Conservation (phyloP, 139 green algal genomes). For the Gonium pectorale region DNA sequence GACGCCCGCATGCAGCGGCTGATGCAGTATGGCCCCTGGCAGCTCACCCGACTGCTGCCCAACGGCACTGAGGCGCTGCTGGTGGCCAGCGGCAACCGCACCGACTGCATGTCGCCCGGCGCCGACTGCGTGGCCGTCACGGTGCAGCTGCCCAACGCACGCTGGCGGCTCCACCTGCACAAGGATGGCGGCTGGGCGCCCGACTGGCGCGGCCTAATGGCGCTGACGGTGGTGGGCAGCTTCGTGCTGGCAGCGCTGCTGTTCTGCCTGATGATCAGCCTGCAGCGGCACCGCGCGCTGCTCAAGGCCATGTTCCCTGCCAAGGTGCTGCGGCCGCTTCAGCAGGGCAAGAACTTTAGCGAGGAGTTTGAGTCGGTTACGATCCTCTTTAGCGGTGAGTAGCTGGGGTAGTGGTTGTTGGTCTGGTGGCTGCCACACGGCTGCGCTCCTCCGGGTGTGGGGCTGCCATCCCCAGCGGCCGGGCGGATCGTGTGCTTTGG, state of each 20-base stretch:
- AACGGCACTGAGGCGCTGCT: no score
- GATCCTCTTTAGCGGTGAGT: no score
- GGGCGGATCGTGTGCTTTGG: no score
- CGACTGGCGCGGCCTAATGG: neutral
- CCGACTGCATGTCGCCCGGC: no score
- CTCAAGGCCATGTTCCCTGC: neutral
- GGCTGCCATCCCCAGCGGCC: no score
- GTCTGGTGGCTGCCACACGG: no score
- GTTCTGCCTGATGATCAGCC: neutral
- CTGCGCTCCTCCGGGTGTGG: no score
- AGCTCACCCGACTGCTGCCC: no score
- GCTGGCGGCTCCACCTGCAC: neutral
- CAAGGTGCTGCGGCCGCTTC: neutral
- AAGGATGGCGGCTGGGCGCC: neutral
- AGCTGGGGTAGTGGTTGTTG: no score
- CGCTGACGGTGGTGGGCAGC: neutral
- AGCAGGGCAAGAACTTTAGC: neutral
- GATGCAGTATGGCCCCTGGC: no score
- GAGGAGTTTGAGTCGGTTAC: slow-evolving; percentile 12
- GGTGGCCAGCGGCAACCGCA: no score
- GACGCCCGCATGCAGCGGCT: no score
- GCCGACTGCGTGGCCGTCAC: neutral
- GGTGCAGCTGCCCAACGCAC: neutral
- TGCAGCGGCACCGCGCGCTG: neutral
- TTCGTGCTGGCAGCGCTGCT: neutral